Evolutionary conservation across 202 grass and related monocot genomes (phyloP).

Genomic region (Brachypodium distachyon): DNA sequence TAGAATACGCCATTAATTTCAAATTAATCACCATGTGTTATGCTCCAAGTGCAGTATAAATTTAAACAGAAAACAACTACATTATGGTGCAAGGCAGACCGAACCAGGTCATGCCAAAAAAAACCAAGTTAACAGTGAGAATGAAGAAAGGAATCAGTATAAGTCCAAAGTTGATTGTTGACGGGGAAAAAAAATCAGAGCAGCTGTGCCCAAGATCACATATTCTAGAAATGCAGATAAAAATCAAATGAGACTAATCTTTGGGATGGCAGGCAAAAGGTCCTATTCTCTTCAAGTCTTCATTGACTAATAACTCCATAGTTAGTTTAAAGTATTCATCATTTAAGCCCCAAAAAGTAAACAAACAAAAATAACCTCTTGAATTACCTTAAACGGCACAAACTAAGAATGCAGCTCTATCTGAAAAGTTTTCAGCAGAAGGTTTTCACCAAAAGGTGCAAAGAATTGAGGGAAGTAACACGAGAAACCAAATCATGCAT

Average conservation of each 20-base stretch:
- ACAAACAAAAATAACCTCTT: background rate
- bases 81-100: background rate
- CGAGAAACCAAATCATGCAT: background rate
- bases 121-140: background rate
- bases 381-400: background rate
- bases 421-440: background rate
- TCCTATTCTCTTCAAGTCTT: background rate
- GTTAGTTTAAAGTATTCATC: background rate
- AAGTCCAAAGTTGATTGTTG: background rate
- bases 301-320: background rate
- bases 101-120: background rate
- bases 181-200: background rate
- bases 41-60: background rate
- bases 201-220: background rate
- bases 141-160: background rate
- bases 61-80: background rate
- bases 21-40: background rate
- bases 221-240: background rate
- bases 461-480: background rate
- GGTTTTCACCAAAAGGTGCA: background rate
- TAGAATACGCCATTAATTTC: background rate
- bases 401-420: background rate
- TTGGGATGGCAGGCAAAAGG: background rate
- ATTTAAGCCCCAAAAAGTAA: background rate
- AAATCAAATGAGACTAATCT: background rate